These are phyloP conservation scores for Coccomyxa subellipsoidea DNA, from an alignment of 163 green algal species.

Conservation along the genomic window DNA sequence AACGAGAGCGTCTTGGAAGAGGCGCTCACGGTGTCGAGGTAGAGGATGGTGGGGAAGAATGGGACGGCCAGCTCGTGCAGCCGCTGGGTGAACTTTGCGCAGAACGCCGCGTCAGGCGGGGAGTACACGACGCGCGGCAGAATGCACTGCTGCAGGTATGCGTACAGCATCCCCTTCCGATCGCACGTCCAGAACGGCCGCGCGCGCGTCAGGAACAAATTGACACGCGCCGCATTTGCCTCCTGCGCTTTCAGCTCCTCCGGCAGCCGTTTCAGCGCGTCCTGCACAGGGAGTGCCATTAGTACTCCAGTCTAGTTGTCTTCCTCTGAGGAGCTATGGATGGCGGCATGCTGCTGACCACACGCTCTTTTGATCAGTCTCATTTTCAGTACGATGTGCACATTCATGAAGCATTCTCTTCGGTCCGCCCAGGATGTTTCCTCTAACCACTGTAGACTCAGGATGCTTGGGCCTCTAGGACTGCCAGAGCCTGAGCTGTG, in stretches of 20 bases:
- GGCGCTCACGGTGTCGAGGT: slow-evolving; percentile 32
- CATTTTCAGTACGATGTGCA: not conserved
- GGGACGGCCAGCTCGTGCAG: slow-evolving; percentile 22
- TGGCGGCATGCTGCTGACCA: not conserved
- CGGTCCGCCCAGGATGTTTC: not conserved
- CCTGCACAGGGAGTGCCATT: too few relatives aligned
- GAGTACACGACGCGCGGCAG: slow-evolving; percentile 43
- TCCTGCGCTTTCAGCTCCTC: not conserved
- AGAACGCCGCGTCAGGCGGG: slow-evolving; percentile 47
- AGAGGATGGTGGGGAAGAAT: slow-evolving; percentile 30
- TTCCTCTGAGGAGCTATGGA: too few relatives aligned
- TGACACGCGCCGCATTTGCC: not conserved
- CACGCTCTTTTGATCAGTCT: not conserved
- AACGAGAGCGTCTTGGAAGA: not conserved
- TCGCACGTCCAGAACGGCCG: not conserved
- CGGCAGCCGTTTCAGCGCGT: not conserved
- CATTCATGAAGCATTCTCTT: not conserved
- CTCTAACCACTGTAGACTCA: not conserved
- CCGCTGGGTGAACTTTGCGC: slow-evolving; percentile 27
- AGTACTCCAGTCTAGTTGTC: too few relatives aligned
- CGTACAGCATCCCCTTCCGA: not conserved
- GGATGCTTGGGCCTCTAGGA: too few relatives aligned
- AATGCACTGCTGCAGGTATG: slow-evolving; percentile 26
- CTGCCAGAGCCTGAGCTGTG: too few relatives aligned
- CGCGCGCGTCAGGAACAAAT: not conserved